Evolutionary conservation across 805 yeast genomes (phyloP), one percentile per base, ranked within the genome.

Genomic region (Ogataea glucozyma): DNA sequence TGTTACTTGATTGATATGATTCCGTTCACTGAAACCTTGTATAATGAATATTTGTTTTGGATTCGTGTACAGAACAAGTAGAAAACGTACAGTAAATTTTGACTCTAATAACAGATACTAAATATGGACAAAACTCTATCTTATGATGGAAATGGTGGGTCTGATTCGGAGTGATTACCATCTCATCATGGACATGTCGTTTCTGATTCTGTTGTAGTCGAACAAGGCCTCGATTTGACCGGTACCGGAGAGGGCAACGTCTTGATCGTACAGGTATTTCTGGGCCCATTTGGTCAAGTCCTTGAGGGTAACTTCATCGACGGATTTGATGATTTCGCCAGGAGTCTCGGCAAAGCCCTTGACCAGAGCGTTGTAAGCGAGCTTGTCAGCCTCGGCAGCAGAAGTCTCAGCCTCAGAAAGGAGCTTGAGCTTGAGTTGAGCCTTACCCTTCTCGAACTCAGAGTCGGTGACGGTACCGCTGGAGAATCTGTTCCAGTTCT

Each of bases 171-270:
- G n/a, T 19, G 47, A 17, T 66, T 65, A 79, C 84, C 84, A 79
- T 84, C 95, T 85, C 82, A 85, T 74, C 87, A 84, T 78, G 60
- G 93, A 79, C 89, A 87, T 86, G 61, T 84, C 90, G 70, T 82
- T 83, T 83, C 95, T 84, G 67, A 81, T 71, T 81, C 91, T 83
- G 79, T 72, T 75, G 80, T 86, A 86, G 68, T 86, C 95, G 64
- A 85, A 73, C 69, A 86, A 73, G 54, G 74, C 88, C 76, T 86
- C 95, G 71, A 84, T 85, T 72, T 83, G 86, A 69, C 95, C 95
- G 52, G 86, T 78, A 68, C 85, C 93, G 47, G 91, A 76, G 58
- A 86, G 71, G 56, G 88, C 95, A 60, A 86, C 73, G 69, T 86
- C 95, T 67, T 78, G 85, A 70, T 86, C 95, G 86, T 88, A 86